These are phyloP conservation scores for Gynandropsis gynandra DNA, from an alignment of 345 rosid species.

Conservation along the genomic window DNA sequence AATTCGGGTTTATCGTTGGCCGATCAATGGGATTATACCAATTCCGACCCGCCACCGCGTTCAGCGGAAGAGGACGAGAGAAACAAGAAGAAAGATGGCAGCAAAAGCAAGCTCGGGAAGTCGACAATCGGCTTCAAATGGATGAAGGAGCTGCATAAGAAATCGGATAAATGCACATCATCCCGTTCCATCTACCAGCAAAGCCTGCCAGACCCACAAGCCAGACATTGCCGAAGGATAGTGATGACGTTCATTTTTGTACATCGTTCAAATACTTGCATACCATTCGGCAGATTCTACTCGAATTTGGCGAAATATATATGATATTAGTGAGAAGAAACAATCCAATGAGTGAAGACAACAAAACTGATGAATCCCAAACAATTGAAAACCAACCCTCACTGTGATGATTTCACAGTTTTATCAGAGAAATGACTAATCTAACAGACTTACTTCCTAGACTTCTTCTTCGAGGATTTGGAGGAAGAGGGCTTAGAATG, in stretches of 20 bases:
- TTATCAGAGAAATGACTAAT: slow-evolving; percentile 1
- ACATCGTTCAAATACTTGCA: too few species aligned
- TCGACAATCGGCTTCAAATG: slow-evolving; percentile 23
- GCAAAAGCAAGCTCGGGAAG: slow-evolving; percentile 19
- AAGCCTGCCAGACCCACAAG: too few species aligned
- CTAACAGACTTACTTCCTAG: slow-evolving; percentile 58
- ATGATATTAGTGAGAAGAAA: neutral
- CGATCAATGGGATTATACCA: slow-evolving; percentile 28
- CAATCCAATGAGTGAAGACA: too few species aligned
- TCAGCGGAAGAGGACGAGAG: slow-evolving; percentile 7
- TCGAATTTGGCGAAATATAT: neutral
- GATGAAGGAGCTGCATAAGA: slow-evolving; percentile 28
- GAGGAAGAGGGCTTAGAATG: slow-evolving; percentile 64
- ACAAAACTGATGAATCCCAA: too few species aligned
- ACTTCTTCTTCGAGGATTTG: slow-evolving; percentile 83
- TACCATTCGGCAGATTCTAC: too few species aligned
- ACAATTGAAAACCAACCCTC: too few species aligned
- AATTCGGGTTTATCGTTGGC: slow-evolving; percentile 27
- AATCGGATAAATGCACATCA: slow-evolving; percentile 20
- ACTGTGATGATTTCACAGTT: neutral
- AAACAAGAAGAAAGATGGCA: slow-evolving; percentile 15
- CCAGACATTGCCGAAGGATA: too few species aligned
- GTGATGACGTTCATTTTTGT: too few species aligned
- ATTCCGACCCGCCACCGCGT: slow-evolving; percentile 27
- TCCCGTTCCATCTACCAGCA: neutral